Conservation (phyloP, 345 rosid species). For the Gynandropsis gynandra region DNA sequence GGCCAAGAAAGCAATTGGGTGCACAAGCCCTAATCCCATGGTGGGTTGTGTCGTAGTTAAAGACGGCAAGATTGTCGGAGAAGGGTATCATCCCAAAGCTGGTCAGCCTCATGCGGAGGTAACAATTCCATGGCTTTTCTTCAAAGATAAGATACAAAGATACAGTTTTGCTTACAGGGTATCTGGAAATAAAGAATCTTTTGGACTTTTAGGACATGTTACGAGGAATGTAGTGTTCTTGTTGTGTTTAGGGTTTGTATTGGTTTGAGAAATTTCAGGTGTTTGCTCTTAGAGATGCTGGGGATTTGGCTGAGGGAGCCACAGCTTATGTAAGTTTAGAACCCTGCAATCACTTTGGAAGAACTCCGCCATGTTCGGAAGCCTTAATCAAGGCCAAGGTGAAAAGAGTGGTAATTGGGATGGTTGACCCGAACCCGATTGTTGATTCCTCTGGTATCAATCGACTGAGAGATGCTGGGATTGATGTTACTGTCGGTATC, state of each 20-base stretch:
- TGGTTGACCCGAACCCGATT: slow-evolving; percentile 87
- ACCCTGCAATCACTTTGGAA: slow-evolving; percentile 86
- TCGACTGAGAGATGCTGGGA: slow-evolving; percentile 57
- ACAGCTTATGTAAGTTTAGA: slow-evolving; percentile 89
- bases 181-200: slow-evolving; percentile 19
- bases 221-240: not conserved
- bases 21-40: slow-evolving; percentile 92
- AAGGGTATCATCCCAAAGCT: slow-evolving; percentile 97
- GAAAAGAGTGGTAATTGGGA: slow-evolving; percentile 71
- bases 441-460: slow-evolving; percentile 69
- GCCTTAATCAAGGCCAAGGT: slow-evolving; percentile 78
- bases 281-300: slow-evolving; percentile 81
- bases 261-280: slow-evolving; percentile 38
- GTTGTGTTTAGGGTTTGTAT: not conserved
- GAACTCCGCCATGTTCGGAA: slow-evolving; percentile 91
- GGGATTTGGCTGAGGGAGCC: slow-evolving; percentile 64
- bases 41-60: slow-evolving; percentile 91
- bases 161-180: slow-evolving; percentile 11
- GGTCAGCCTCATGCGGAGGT: slow-evolving; percentile 98
- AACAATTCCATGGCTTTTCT: slow-evolving; percentile 7
- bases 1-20: slow-evolving; percentile 68
- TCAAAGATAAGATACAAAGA: not conserved
- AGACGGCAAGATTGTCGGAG: slow-evolving; percentile 75
- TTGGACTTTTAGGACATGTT: too few relatives aligned
- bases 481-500: slow-evolving; percentile 56